Conservation (phyloP, 495 filamentous ascomycete species). For the Neurospora sp. region DNA sequence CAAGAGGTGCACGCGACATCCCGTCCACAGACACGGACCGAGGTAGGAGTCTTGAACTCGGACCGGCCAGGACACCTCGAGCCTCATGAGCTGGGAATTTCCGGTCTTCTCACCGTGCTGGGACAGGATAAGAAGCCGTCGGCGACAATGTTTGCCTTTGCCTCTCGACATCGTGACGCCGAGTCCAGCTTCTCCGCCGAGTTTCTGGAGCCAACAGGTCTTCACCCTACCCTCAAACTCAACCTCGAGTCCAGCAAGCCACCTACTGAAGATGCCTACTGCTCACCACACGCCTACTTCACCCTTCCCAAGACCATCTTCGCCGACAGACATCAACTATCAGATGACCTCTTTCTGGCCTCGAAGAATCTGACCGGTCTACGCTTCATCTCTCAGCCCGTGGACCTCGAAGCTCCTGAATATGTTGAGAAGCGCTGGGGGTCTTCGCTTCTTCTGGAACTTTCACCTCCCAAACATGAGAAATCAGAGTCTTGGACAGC, state of each 20-base stretch:
- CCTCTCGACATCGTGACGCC: slow-evolving; percentile 66
- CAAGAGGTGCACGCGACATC: slow-evolving; percentile 31
- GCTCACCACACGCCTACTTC: slow-evolving; percentile 72
- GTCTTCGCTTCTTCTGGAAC: slow-evolving; percentile 64
- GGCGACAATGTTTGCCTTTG: slow-evolving; percentile 79
- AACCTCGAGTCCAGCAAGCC: slow-evolving; percentile 30
- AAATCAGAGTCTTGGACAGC: slow-evolving; percentile 49
- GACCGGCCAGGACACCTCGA: slow-evolving; percentile 52
- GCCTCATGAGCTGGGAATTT: slow-evolving; percentile 62
- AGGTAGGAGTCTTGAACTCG: slow-evolving; percentile 71
- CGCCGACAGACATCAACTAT: slow-evolving; percentile 62
- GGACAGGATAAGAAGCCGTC: slow-evolving; percentile 58
- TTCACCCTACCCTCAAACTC: slow-evolving; percentile 76
- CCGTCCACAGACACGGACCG: slow-evolving; percentile 37
- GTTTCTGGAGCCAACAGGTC: slow-evolving; percentile 64
- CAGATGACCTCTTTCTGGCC: slow-evolving; percentile 31
- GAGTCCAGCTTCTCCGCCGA: slow-evolving; percentile 34
- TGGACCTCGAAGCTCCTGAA: slow-evolving; percentile 87
- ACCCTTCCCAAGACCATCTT: slow-evolving; percentile 81
- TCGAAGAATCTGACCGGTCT: slow-evolving; percentile 66
- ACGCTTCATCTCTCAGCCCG: slow-evolving; percentile 61
- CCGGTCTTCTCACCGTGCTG: slow-evolving; percentile 69
- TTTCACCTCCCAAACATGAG: slow-evolving; percentile 42
- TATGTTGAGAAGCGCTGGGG: slow-evolving; percentile 76
- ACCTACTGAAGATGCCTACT: slow-evolving; percentile 35